Evolutionary conservation across 1,284 basidiomycete species (phyloP).

Genomic region (Xanthoconium separans): DNA sequence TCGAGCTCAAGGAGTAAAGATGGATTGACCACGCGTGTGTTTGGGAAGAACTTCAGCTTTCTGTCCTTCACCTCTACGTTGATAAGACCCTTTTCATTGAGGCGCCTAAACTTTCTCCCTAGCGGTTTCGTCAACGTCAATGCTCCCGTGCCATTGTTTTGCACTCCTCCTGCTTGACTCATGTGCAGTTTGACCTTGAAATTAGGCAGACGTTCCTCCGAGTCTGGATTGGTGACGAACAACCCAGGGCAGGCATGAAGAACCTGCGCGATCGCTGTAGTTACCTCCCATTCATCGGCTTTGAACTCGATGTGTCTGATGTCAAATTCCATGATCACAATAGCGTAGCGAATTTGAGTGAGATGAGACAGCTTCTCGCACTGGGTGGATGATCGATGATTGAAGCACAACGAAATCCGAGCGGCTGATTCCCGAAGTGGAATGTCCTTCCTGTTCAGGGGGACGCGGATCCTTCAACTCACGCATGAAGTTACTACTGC

Average conservation of each 20-base stretch:
- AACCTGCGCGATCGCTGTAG: constrained; percentile 49
- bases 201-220: constrained; percentile 44
- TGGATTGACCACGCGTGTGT: constrained; percentile 18
- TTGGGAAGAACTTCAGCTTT: constrained; percentile 29
- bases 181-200: constrained; percentile 55
- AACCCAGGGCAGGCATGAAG: constrained; percentile 49
- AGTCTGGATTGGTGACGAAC: constrained; percentile 34
- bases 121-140: constrained; percentile 43
- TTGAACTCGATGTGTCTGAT: constrained; percentile 47
- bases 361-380: background rate
- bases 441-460: constrained; percentile 11
- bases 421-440: background rate
- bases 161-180: constrained; percentile 47
- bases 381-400: too few species aligned
- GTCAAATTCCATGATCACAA: constrained; percentile 47
- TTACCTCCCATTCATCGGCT: constrained; percentile 56
- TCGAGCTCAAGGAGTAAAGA: constrained; percentile 38
- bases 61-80: constrained; percentile 38
- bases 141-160: constrained; percentile 56
- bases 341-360: too few species aligned
- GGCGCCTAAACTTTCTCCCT: constrained; percentile 47
- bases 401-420: too few species aligned
- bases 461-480: constrained; percentile 7
- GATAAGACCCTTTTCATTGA: constrained; percentile 39
- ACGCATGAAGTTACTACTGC: background rate